Evolutionary conservation across 768 basidiomycete genomes (phyloP).

Genomic region (Tephrocybe rancida): DNA sequence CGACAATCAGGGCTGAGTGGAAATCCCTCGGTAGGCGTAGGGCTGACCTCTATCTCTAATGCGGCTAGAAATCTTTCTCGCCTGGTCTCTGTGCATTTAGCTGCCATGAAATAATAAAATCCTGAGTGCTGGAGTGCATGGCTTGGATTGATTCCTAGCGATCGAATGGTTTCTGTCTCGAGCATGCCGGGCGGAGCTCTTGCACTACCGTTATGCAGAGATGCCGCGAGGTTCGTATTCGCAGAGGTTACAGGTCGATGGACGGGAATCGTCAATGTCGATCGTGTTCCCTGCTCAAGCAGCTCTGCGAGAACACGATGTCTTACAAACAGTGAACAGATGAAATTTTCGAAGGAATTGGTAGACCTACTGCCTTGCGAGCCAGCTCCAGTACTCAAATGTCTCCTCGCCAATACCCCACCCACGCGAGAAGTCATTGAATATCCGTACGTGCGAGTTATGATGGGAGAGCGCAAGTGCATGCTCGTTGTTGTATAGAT

Average conservation of each 20-base stretch:
- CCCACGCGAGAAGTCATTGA: constrained; percentile 82
- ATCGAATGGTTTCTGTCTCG: constrained; percentile 62
- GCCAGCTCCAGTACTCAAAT: constrained; percentile 98
- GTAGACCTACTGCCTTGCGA: constrained; percentile 79
- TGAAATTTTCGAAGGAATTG: neutral
- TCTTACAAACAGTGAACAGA: constrained; percentile 37
- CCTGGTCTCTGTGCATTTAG: constrained; percentile 79
- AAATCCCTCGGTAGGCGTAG: too few species aligned
- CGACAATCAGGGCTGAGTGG: too few species aligned
- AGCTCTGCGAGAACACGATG: constrained; percentile 91
- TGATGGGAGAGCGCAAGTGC: constrained; percentile 81
- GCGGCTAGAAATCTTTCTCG: constrained; percentile 65
- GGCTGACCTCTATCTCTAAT: constrained; percentile 56
- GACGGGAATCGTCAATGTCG: constrained; percentile 62
- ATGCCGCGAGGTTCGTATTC: constrained; percentile 17
- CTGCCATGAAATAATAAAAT: constrained; percentile 91
- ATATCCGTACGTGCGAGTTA: constrained; percentile 81
- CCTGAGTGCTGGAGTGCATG: constrained; percentile 89
- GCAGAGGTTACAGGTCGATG: constrained; percentile 47
- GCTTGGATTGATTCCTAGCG: constrained; percentile 75
- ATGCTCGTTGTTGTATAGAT: constrained; percentile 89
- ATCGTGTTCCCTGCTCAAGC: constrained; percentile 76
- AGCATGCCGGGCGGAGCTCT: constrained; percentile 22
- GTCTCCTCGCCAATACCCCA: constrained; percentile 98
- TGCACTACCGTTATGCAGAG: constrained; percentile 15